Conservation (phyloP, 805 yeast species). For the Saturnispora silvae region DNA sequence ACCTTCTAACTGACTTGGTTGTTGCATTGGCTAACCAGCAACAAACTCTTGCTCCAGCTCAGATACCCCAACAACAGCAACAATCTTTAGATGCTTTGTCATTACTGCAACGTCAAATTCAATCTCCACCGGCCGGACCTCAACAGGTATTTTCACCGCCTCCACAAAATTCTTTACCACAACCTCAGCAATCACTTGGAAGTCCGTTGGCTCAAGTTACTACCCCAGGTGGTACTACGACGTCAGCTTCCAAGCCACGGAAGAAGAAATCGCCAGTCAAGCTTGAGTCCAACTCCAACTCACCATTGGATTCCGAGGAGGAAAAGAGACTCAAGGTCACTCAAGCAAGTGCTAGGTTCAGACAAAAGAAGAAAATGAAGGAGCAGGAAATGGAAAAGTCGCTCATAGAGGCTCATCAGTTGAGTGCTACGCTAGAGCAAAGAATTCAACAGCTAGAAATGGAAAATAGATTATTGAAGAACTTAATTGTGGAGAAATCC, state of each 20-base stretch:
- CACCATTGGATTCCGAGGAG: constrained; percentile 27
- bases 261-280: background rate
- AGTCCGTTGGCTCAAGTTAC: no score
- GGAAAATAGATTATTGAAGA: constrained; percentile 82
- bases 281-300: background rate
- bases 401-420: constrained; percentile 61
- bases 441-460: constrained; percentile 77
- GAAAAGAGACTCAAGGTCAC: constrained; percentile 84
- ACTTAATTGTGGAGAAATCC: constrained; percentile 74
- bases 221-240: no score
- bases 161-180: no score
- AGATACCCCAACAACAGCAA: constrained; percentile 2
- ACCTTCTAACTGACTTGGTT: constrained; percentile 5
- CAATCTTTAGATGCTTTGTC: background rate
- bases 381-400: constrained; percentile 84
- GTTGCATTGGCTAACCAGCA: constrained; percentile 3
- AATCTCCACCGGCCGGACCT: constrained; percentile 47
- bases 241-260: background rate
- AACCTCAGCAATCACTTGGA: no score
- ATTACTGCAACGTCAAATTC: background rate
- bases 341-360: constrained; percentile 89
- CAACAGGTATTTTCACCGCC: no score
- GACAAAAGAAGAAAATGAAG: constrained; percentile 82
- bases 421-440: constrained; percentile 54
- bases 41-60: constrained; percentile 7